Evolutionary conservation across 768 basidiomycete genomes (phyloP).

Genomic region (Naganishia vishniacii): DNA sequence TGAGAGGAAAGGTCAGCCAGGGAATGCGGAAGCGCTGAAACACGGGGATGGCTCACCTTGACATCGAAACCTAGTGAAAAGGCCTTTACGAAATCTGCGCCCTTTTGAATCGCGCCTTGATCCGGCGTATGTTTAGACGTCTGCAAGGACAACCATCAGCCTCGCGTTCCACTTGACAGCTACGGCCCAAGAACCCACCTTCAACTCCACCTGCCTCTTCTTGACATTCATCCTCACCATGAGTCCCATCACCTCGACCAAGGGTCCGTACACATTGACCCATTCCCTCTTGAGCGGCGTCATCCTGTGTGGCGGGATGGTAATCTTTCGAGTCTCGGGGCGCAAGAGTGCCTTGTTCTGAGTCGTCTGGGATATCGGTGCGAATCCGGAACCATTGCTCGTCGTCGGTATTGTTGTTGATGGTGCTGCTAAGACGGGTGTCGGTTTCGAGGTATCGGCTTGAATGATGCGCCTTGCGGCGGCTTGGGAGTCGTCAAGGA

Average conservation of each 20-base stretch:
- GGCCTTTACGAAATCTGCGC: conserved; percentile 93
- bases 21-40: background rate
- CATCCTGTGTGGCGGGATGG: conserved; percentile 95
- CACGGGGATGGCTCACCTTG: conserved; percentile 57
- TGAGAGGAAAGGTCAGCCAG: background rate
- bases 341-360: conserved; percentile 52
- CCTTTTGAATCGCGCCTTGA: conserved; percentile 86
- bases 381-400: conserved; percentile 20
- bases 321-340: conserved; percentile 78
- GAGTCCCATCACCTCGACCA: conserved; percentile 87
- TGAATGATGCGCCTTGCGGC: conserved; percentile 19
- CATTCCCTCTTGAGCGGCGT: conserved; percentile 94
- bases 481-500: conserved; percentile 55
- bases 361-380: conserved; percentile 22
- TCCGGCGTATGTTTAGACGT: conserved; percentile 94
- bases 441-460: conserved; percentile 8
- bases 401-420: too few relatives aligned
- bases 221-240: conserved; percentile 97
- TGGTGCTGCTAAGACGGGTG: conserved; percentile 4
- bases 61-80: conserved; percentile 92
- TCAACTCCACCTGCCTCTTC: conserved; percentile 80
- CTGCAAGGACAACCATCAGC: conserved; percentile 45
- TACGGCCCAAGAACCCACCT: conserved; percentile 57
- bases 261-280: conserved; percentile 87
- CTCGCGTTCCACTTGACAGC: background rate